These are phyloP conservation scores for Eutrema japonicum DNA, from an alignment of 345 rosid genomes.

Conservation along the genomic window DNA sequence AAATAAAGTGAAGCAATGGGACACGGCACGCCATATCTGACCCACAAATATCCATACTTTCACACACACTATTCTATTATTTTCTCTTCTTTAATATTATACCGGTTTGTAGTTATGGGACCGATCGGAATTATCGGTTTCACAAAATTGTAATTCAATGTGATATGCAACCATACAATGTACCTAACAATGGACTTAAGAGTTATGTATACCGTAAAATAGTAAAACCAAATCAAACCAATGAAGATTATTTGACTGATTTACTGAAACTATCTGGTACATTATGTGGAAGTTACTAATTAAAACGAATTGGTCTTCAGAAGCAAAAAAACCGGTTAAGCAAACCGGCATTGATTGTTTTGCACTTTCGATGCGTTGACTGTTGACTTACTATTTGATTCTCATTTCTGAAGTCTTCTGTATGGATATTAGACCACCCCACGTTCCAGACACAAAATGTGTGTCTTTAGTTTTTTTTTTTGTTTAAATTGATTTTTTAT, in stretches of 20 bases:
- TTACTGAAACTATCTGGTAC: constrained; percentile 1
- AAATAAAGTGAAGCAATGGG: constrained; percentile 29
- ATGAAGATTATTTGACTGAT: neutral
- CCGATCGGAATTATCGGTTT: neutral
- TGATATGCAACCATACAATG: neutral
- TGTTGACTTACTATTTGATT: constrained; percentile 8
- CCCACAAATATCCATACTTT: constrained; percentile 25
- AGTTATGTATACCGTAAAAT: neutral
- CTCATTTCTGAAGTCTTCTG: constrained; percentile 8
- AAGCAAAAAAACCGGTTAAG: constrained; percentile 9
- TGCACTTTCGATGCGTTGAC: neutral
- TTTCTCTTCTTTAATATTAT: neutral
- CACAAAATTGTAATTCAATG: neutral
- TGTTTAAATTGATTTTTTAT: too few relatives aligned
- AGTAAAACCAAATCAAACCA: neutral
- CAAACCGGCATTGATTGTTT: constrained; percentile 13
- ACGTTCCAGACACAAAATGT: too few relatives aligned
- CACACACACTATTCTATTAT: constrained; percentile 13
- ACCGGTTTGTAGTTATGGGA: neutral
- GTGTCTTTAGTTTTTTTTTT: too few relatives aligned
- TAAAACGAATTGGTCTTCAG: neutral
- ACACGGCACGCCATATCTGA: constrained; percentile 44
- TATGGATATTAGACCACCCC: too few relatives aligned
- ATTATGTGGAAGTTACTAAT: neutral
- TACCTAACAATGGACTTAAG: neutral